Evolutionary conservation across 345 rosid species (phyloP).

Genomic region (Lumnitzera racemosa): DNA sequence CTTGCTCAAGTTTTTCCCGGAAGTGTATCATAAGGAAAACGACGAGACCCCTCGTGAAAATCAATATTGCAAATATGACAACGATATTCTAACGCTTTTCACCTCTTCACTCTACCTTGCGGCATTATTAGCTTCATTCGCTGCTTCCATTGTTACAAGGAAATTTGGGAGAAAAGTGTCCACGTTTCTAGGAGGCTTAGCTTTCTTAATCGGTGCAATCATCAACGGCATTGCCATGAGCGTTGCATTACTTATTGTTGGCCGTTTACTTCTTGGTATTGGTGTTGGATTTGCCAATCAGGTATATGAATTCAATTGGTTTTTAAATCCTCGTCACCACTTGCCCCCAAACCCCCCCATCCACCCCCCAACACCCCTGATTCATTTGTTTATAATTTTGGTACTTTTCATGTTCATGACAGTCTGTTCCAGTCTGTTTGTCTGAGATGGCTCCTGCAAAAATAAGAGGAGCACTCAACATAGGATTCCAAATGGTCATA

Average conservation of each 20-base stretch:
- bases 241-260: slow-evolving; percentile 44
- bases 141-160: slow-evolving; percentile 51
- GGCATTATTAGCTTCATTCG: slow-evolving; percentile 55
- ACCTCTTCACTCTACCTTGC: slow-evolving; percentile 82
- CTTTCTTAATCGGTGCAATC: slow-evolving; percentile 54
- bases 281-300: slow-evolving; percentile 92
- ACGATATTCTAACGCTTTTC: slow-evolving; percentile 53
- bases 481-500: slow-evolving; percentile 70
- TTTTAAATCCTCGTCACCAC: too few relatives aligned
- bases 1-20: slow-evolving; percentile 54
- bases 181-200: slow-evolving; percentile 53
- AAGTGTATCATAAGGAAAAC: slow-evolving; percentile 25
- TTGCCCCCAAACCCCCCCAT: too few relatives aligned
- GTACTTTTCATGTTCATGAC: not conserved
- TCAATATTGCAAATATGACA: slow-evolving; percentile 70
- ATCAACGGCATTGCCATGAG: slow-evolving; percentile 53
- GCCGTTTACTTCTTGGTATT: slow-evolving; percentile 65
- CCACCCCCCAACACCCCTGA: too few relatives aligned
- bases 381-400: not conserved
- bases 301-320: slow-evolving; percentile 25
- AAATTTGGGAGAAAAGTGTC: slow-evolving; percentile 56
- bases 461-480: slow-evolving; percentile 73
- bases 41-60: slow-evolving; percentile 20
- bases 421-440: slow-evolving; percentile 71
- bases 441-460: slow-evolving; percentile 82